A percentile compares a stretch with the other conserved stretches of the same genome.
These are phyloP conservation scores for Trypanosoma avium DNA, from an alignment of 208 protist species.

Conservation along the genomic window DNA sequence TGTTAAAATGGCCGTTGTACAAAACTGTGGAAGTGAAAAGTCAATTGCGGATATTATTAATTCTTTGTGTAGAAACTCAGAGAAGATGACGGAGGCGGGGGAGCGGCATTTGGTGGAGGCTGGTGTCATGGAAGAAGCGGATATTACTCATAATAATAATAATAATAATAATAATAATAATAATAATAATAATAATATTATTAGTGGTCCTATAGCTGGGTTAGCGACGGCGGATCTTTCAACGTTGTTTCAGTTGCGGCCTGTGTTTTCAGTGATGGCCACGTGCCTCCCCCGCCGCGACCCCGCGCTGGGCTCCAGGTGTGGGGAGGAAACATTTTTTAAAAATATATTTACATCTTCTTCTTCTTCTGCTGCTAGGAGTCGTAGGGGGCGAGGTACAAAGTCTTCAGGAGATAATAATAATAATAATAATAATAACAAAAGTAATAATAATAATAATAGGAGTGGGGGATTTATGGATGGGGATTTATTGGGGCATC, in stretches of 20 bases:
- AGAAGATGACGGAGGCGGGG: too few relatives aligned
- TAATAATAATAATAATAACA: background rate
- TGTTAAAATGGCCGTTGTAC: conserved; percentile 55
- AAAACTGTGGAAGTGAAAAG: conserved; percentile 52
- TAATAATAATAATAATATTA: background rate
- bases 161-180: background rate
- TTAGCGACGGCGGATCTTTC: conserved; percentile 20
- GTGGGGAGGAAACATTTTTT: conserved; percentile 19
- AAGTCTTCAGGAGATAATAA: background rate
- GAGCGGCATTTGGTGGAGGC: too few relatives aligned
- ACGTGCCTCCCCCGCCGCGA: conserved; percentile 77
- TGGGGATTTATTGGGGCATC: conserved; percentile 22
- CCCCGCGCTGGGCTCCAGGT: conserved; percentile 42
- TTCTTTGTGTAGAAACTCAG: too few relatives aligned
- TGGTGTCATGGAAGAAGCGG: too few relatives aligned
- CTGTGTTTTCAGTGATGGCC: conserved; percentile 72
- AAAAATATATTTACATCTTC: too few relatives aligned
- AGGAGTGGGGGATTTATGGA: conserved; percentile 2
- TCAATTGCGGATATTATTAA: conserved; percentile 53
- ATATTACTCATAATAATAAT: background rate
- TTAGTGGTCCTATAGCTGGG: too few relatives aligned
- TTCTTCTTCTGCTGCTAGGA: background rate
- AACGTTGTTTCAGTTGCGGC: conserved; percentile 58
- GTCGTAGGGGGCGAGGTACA: background rate
- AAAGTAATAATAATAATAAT: background rate